Percentiles rank a stretch among this genome's conserved stretches.
Evolutionary conservation across 2,329 filamentous ascomycete genomes (phyloP).

Genomic region (Diaporthe humulicola): DNA sequence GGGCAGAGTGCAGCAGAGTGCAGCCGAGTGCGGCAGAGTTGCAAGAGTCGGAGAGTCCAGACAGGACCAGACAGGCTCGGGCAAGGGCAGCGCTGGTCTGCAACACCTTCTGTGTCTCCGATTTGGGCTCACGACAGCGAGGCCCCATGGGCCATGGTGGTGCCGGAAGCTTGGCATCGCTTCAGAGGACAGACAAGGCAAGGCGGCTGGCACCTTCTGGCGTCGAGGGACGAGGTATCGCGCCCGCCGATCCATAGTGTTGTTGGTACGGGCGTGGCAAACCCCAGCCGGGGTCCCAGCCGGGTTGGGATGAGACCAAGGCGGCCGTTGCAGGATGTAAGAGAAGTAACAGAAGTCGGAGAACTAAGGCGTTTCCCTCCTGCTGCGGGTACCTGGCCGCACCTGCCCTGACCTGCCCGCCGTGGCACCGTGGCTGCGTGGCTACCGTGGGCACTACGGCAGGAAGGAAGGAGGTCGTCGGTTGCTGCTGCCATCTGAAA

Average conservation of each 20-base stretch:
- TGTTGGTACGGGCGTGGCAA: neutral
- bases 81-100: slow-evolving; percentile 5
- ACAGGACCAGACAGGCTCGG: neutral
- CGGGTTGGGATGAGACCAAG: slow-evolving; percentile 15
- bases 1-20: neutral
- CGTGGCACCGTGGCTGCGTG: neutral
- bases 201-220: neutral
- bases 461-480: neutral
- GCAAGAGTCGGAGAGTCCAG: too few relatives aligned
- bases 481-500: slow-evolving; percentile 36
- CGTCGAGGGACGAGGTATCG: neutral
- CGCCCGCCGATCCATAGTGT: neutral
- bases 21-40: too few relatives aligned
- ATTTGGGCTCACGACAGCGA: slow-evolving; percentile 23
- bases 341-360: slow-evolving; percentile 20
- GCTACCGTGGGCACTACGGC: neutral
- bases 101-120: slow-evolving; percentile 37
- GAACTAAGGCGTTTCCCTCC: neutral
- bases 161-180: slow-evolving; percentile 37
- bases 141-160: slow-evolving; percentile 16
- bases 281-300: neutral
- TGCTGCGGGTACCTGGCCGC: neutral
- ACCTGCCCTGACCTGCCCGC: neutral
- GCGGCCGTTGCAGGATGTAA: slow-evolving; percentile 35
- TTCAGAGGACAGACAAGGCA: slow-evolving; percentile 25